Evolutionary conservation across 2,329 filamentous ascomycete species (phyloP), one percentile per base, ranked within the genome.

Genomic region (Neonectria punicea): DNA sequence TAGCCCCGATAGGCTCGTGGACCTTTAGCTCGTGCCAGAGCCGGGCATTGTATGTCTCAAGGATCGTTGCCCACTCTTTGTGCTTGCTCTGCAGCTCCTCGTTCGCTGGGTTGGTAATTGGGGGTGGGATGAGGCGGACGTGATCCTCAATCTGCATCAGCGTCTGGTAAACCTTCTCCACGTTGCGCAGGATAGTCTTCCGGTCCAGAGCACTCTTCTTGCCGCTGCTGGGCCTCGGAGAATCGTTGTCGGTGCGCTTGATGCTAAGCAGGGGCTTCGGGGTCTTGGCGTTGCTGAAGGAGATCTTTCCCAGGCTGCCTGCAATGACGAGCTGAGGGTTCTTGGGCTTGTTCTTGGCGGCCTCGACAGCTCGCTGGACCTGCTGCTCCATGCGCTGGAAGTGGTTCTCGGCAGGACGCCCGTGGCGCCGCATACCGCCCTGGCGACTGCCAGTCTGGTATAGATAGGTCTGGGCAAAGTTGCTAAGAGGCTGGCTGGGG

Each of bases 341-440:
- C 85, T 99, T 99, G 13, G 96, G 96, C 80, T 97, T 95, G 65
- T 94, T 93, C 83, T 98, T 99, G 57, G 96, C 96, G 1, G 96
- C 96, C 77, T 99, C 96, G 0, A 99, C 96, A 25, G 96, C 96
- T 61, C 96, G 90, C 78, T 98, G 95, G 13, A 99, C 97, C 80
- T 99, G 96, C 80, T 99, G 96, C 80, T 99, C 95, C 96, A 99
- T 99, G 60, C 96, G 91, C 78, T 98, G 96, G 83, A 98, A 93
- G 76, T 99, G 96, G 77, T 98, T 99, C 78, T 99, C 96, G 18
- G 93, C 94, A 47, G 92, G 93, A 64, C 93, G 88, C 66, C 90
- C 89, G 71, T 96, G 90, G 69, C 94, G 89, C 67, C 94, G 86
- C 76, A 89, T 87, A 46, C 87, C 89, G 59, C 92, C 91, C 70